These are phyloP conservation scores for Eragrostis tef DNA, from an alignment of 202 grass and related monocot genomes.

Conservation along the genomic window DNA sequence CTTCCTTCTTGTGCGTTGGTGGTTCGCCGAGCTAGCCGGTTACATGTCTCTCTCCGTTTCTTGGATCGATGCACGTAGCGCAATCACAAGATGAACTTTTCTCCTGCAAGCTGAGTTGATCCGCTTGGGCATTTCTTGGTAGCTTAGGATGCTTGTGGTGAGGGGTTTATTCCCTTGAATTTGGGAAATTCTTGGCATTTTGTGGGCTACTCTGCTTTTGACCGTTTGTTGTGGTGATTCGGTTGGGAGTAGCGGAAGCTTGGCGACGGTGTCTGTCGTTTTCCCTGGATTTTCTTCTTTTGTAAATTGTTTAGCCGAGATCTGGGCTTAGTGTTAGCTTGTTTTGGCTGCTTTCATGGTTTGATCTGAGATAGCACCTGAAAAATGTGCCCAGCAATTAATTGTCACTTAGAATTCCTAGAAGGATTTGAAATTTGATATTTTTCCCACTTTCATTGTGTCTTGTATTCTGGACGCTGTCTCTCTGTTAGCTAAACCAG, in stretches of 20 bases:
- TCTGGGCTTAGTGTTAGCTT: constrained; percentile 30
- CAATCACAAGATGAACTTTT: neutral
- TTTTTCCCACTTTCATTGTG: neutral
- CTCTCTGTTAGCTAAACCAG: constrained; percentile 12
- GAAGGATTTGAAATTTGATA: neutral
- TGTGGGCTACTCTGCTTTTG: neutral
- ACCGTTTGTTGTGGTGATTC: neutral
- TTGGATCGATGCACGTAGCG: constrained; percentile 13
- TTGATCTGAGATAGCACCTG: constrained; percentile 29
- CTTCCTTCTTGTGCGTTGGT: neutral
- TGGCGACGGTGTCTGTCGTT: neutral
- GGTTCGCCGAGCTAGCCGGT: neutral
- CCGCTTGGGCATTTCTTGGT: constrained; percentile 11
- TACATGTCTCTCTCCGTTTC: neutral
- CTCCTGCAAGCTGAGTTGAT: constrained; percentile 14
- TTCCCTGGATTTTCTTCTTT: neutral
- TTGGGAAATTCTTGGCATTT: constrained; percentile 16
- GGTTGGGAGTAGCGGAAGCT: constrained; percentile 20
- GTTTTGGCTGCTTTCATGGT: constrained; percentile 36
- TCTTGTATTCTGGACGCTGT: constrained; percentile 7
- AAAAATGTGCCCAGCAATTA: neutral
- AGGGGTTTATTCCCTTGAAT: constrained; percentile 26
- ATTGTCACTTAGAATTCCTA: constrained; percentile 18
- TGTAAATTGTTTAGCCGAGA: constrained; percentile 23
- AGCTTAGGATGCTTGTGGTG: constrained; percentile 4